Evolutionary conservation across 2,329 filamentous ascomycete genomes (phyloP).

Genomic region (Ophiocordyceps robertsii): DNA sequence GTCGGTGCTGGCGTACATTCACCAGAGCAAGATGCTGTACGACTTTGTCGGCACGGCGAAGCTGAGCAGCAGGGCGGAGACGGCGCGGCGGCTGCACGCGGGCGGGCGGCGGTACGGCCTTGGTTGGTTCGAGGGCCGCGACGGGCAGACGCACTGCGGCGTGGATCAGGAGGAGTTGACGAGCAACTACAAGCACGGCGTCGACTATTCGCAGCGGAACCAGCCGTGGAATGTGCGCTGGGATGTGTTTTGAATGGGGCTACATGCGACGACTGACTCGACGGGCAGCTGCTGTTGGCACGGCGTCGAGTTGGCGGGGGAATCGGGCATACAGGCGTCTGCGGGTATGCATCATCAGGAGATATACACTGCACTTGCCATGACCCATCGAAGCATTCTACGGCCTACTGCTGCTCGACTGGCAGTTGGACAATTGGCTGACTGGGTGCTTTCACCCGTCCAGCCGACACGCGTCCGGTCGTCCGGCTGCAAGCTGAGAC

Average conservation of each 20-base stretch:
- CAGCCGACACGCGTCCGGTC: no score
- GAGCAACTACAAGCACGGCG: conserved; percentile 51
- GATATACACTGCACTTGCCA: no score
- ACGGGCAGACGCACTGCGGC: conserved; percentile 61
- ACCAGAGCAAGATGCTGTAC: conserved; percentile 69
- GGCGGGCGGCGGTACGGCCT: conserved; percentile 53
- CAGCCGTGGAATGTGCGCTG: conserved; percentile 36
- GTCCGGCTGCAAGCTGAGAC: no score
- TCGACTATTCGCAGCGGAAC: conserved; percentile 32
- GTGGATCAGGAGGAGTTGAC: conserved; percentile 64
- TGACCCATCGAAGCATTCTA: no score
- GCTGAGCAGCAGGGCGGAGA: conserved; percentile 44
- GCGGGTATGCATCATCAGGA: no score
- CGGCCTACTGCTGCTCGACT: no score
- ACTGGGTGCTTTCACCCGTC: no score
- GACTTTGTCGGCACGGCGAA: conserved; percentile 60
- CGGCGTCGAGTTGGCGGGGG: no score
- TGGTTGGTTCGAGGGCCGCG: conserved; percentile 63
- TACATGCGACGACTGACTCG: no score
- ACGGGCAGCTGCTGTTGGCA: neutral
- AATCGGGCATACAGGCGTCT: no score
- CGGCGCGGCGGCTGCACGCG: conserved; percentile 45
- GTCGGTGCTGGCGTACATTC: conserved; percentile 61
- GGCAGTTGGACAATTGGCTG: no score
- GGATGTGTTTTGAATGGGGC: conserved; percentile 17